A percentile compares a stretch with the other conserved stretches of the same genome.
These are phyloP conservation scores for Candolleomyces eurysporus DNA, from an alignment of 768 basidiomycete genomes.

Conservation along the genomic window DNA sequence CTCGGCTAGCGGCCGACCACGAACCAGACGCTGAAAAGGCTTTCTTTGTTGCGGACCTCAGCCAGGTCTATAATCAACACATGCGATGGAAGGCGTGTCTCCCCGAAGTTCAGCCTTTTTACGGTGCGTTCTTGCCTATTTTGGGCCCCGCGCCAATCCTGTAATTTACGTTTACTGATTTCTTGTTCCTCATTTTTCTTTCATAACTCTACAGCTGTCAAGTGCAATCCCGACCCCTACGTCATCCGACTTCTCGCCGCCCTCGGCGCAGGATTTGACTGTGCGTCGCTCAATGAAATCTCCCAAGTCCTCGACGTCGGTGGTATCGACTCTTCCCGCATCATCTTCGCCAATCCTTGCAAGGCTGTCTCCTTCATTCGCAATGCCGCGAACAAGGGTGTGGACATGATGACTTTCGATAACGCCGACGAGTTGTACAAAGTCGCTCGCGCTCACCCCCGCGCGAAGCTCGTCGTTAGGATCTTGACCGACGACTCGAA, in stretches of 20 bases:
- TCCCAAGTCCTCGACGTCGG: slow-evolving; percentile 71
- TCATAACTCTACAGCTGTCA: slow-evolving; percentile 65
- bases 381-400: slow-evolving; percentile 72
- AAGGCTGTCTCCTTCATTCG: slow-evolving; percentile 94
- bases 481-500: slow-evolving; percentile 99
- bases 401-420: slow-evolving; percentile 97
- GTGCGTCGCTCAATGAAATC: slow-evolving; percentile 95
- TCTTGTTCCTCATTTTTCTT: slow-evolving; percentile 9
- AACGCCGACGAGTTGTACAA: slow-evolving; percentile 96
- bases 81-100: slow-evolving; percentile 76
- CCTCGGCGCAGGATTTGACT: slow-evolving; percentile 93
- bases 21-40: slow-evolving; percentile 84
- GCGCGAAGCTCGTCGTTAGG: slow-evolving; percentile 85
- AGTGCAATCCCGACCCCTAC: slow-evolving; percentile 97
- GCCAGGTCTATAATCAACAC: slow-evolving; percentile 82
- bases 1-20: slow-evolving; percentile 46
- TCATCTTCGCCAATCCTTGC: slow-evolving; percentile 99
- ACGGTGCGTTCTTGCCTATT: slow-evolving; percentile 56
- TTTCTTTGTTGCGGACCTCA: slow-evolving; percentile 95
- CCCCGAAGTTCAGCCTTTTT: slow-evolving; percentile 89
- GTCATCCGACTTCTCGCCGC: slow-evolving; percentile 88
- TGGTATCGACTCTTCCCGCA: slow-evolving; percentile 71
- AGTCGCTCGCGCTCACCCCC: slow-evolving; percentile 75
- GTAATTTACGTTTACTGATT: neutral
- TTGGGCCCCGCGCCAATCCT: slow-evolving; percentile 9